Percentiles rank a stretch among this genome's conserved stretches.
These are phyloP conservation scores for Trametes coccinea DNA, from an alignment of 768 basidiomycete genomes.

Conservation along the genomic window DNA sequence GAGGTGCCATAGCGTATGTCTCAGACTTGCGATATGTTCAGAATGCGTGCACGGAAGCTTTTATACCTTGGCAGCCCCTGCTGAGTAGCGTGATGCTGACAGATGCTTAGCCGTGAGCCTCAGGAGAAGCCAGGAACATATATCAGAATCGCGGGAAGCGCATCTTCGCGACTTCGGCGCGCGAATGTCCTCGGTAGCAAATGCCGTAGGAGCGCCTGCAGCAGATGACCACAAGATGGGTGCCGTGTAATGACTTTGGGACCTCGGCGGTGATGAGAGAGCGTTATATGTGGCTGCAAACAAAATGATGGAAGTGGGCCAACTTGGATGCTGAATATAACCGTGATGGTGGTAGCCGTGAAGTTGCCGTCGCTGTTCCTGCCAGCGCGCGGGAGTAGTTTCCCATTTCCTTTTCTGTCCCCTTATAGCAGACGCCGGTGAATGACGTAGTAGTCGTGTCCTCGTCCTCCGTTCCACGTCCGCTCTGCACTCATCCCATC, in stretches of 20 bases:
- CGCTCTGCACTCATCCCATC: too few species aligned
- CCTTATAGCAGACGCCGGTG: background rate
- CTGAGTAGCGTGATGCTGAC: background rate
- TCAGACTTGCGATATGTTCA: background rate
- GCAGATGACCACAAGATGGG: background rate
- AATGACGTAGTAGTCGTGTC: too few species aligned
- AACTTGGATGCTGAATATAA: too few species aligned
- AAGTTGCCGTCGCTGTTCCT: too few species aligned
- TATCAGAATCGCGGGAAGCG: background rate
- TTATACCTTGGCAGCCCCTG: background rate
- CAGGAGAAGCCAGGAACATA: background rate
- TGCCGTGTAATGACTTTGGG: background rate
- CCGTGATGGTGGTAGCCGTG: too few species aligned
- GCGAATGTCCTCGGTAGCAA: background rate
- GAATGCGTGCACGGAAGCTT: background rate
- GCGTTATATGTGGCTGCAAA: background rate
- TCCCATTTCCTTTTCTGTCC: background rate
- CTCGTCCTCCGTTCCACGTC: too few species aligned
- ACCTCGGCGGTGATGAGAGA: background rate
- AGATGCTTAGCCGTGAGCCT: background rate
- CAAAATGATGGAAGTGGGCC: too few species aligned
- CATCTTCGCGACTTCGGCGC: background rate
- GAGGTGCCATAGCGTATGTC: background rate
- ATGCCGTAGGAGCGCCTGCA: background rate
- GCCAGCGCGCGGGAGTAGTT: too few species aligned